Evolutionary conservation across 768 basidiomycete genomes (phyloP), one percentile per base, ranked within the genome.

Genomic region (Leucocoprinus birnbaumii): DNA sequence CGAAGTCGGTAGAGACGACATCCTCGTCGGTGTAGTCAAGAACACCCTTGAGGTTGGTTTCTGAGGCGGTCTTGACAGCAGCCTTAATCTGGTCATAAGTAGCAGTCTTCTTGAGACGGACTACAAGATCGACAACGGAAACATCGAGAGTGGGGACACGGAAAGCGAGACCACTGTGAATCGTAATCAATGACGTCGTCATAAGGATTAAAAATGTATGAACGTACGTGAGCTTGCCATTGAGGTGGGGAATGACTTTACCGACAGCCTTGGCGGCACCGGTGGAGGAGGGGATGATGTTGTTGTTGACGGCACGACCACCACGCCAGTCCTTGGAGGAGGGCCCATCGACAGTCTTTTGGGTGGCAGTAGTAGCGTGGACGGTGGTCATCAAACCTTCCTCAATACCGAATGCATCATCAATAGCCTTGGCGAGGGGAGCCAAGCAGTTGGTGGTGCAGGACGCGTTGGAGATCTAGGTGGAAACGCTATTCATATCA

Each of bases 381-480:
- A 99, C 91, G 65, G 96, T 98, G 76, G 90, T 95, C 97, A 98
- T 98, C 71, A 99, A 82, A 68, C 90, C 96, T 78, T 99, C 96
- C 58, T 90, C 80, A 66, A 99, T 95, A 65, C 89, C 91, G 67
- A 91, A 98, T 59, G 92, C 94, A 85, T 98, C 97, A 75, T 99
- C 65, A 79, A 99, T 80, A 72, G 98, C 88, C 82, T 99, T 99
- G 72, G 95, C 96, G 58, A 99, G 85, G 59, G 96, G 94, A n/a
- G 96, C 96, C 57, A 99, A 84, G 76, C 96, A 99, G 87, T 99
- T 99, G 73, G 96, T 99, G 44, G 96, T 98, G 86, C 96, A 98
- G 19, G 95, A 98, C 26, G 96, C 96, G 75, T 99, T 98, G 64
- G 96, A 99, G 73, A 98, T 91, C 85, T 87, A 48, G 8, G 38